Conservation (phyloP, 2,329 filamentous ascomycete genomes). For the Aureobasidium sp. region DNA sequence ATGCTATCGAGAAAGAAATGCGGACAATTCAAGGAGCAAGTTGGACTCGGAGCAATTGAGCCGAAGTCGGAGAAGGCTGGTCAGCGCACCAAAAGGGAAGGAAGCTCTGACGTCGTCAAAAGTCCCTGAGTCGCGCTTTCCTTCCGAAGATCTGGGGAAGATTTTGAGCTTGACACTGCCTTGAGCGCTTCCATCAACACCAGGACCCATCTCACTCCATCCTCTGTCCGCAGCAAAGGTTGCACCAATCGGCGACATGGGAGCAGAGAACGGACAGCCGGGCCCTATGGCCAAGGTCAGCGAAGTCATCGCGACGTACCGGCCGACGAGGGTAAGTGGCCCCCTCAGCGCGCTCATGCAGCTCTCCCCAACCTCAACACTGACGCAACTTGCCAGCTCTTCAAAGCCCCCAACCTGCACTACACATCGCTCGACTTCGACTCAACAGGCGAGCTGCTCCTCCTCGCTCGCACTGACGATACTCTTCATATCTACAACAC, state of each 20-base stretch:
- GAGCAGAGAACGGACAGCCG: conserved; percentile 19
- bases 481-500: conserved; percentile 94
- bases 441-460: conserved; percentile 84
- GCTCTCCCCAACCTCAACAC: conserved; percentile 12
- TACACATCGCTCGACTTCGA: conserved; percentile 94
- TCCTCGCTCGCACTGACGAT: conserved; percentile 88
- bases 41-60: background rate
- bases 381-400: conserved; percentile 29
- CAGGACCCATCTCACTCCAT: background rate
- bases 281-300: conserved; percentile 52
- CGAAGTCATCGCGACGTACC: conserved; percentile 70
- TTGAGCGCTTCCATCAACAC: background rate
- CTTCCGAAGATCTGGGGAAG: conserved; percentile 4
- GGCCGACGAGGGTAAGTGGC: conserved; percentile 65
- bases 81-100: background rate
- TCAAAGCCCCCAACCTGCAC: conserved; percentile 39
- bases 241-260: background rate
- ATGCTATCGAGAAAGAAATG: background rate
- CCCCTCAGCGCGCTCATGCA: conserved; percentile 1
- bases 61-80: conserved; percentile 6
- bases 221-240: background rate
- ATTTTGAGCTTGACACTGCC: background rate
- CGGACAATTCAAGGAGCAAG: background rate
- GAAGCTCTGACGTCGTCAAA: background rate
- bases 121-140: conserved; percentile 2